A percentile compares a stretch with the other conserved stretches of the same genome.
These are phyloP conservation scores for Neofusicoccum ribis DNA, from an alignment of 2,329 filamentous ascomycete genomes.

Conservation along the genomic window DNA sequence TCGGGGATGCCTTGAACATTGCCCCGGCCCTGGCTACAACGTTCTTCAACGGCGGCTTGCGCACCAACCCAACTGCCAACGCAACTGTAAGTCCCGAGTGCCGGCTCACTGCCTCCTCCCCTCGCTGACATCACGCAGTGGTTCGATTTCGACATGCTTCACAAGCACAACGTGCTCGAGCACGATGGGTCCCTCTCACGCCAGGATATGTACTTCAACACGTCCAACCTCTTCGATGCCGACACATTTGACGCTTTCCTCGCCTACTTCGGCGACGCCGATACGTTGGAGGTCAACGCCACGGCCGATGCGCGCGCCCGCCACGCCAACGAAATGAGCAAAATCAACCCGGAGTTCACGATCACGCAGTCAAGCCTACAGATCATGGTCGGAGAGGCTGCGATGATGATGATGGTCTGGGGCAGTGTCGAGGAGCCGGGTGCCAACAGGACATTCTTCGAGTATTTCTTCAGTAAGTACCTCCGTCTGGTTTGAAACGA, in stretches of 20 bases:
- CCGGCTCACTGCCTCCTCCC: too few relatives aligned
- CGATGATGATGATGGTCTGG: conserved; percentile 25
- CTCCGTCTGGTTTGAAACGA: too few relatives aligned
- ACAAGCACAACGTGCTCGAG: conserved; percentile 37
- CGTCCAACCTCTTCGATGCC: conserved; percentile 24
- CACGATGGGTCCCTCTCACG: conserved; percentile 38
- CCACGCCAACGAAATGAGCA: conserved; percentile 23
- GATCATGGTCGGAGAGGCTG: conserved; percentile 27
- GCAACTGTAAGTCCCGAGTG: not conserved
- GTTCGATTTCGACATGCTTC: conserved; percentile 35
- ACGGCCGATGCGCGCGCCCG: conserved; percentile 20
- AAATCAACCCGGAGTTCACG: conserved; percentile 24
- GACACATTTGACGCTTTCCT: conserved; percentile 30
- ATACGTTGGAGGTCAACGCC: conserved; percentile 12
- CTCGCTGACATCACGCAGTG: not conserved
- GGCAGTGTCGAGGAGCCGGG: conserved; percentile 22
- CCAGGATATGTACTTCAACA: conserved; percentile 21
- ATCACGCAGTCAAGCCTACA: conserved; percentile 22
- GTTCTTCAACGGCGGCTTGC: conserved; percentile 26
- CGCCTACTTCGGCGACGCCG: conserved; percentile 18
- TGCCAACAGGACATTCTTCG: conserved; percentile 25
- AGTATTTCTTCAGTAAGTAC: conserved; percentile 30
- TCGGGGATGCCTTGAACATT: conserved; percentile 34
- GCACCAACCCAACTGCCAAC: conserved; percentile 21
- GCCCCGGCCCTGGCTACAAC: conserved; percentile 30